These are phyloP conservation scores for Dittrichia graveolens DNA, from an alignment of 129 eudicot genomes.

Conservation along the genomic window DNA sequence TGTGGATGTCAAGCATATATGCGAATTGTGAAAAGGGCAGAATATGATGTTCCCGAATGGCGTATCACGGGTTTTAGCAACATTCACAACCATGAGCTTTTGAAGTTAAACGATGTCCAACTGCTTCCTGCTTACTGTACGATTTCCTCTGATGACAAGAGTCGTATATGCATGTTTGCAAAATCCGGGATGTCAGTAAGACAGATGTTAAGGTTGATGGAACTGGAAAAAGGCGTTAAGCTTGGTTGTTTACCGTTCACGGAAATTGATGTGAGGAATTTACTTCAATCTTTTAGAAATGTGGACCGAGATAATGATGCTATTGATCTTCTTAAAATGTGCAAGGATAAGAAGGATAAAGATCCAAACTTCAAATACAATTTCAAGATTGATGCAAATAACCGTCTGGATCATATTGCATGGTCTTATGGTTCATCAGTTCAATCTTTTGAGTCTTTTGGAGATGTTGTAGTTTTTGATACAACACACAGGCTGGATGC, in stretches of 20 bases:
- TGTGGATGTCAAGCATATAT: constrained; percentile 92
- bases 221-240: constrained; percentile 83
- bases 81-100: constrained; percentile 72
- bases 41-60: constrained; percentile 89
- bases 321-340: constrained; percentile 77
- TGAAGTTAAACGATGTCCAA: constrained; percentile 56
- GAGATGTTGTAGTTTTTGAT: constrained; percentile 77
- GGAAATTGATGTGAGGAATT: constrained; percentile 80
- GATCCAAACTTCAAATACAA: constrained; percentile 70
- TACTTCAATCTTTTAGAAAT: constrained; percentile 74
- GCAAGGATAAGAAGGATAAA: constrained; percentile 77
- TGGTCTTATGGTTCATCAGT: constrained; percentile 80
- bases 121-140: constrained; percentile 63
- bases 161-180: constrained; percentile 87
- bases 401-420: constrained; percentile 77
- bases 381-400: constrained; percentile 69
- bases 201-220: constrained; percentile 86
- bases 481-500: constrained; percentile 86
- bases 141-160: constrained; percentile 78
- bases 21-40: constrained; percentile 72
- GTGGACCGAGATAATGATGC: constrained; percentile 75
- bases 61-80: constrained; percentile 84
- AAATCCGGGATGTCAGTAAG: constrained; percentile 93
- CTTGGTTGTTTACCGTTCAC: constrained; percentile 84
- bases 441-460: constrained; percentile 59